Conservation (phyloP, 345 rosid species). For the Eutrema yunnanense region DNA sequence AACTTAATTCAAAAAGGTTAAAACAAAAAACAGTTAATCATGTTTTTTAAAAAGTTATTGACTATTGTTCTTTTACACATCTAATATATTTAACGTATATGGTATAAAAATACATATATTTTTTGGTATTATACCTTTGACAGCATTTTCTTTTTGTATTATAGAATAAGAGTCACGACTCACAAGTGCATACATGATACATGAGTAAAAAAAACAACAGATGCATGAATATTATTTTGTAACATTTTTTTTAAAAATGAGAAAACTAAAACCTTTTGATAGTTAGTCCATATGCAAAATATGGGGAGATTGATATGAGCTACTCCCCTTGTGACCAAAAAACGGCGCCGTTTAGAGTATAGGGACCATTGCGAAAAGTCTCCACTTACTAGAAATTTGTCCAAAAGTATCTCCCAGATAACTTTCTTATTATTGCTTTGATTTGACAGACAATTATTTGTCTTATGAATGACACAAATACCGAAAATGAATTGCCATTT, state of each 20-base stretch:
- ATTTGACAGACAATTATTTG: conserved; percentile 5
- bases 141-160: neutral
- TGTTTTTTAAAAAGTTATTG: too few species aligned
- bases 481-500: neutral
- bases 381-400: neutral
- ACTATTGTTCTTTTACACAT: neutral
- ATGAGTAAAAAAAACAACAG: neutral
- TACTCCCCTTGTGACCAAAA: neutral
- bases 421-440: conserved; percentile 3
- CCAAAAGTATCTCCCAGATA: neutral
- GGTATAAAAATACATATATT: neutral
- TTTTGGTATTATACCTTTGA: too few species aligned
- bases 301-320: neutral
- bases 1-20: neutral
- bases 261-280: neutral
- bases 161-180: neutral
- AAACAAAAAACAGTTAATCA: too few species aligned
- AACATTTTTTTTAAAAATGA: neutral
- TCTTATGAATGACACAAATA: neutral
- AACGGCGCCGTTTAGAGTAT: conserved; percentile 17
- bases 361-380: neutral
- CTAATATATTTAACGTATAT: too few species aligned
- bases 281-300: neutral
- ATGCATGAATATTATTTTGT: neutral
- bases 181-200: neutral